Evolutionary conservation across 371 early-diverging fungal genomes (phyloP), one percentile per base, ranked within the genome.

Genomic region (Mucor mucedo): DNA sequence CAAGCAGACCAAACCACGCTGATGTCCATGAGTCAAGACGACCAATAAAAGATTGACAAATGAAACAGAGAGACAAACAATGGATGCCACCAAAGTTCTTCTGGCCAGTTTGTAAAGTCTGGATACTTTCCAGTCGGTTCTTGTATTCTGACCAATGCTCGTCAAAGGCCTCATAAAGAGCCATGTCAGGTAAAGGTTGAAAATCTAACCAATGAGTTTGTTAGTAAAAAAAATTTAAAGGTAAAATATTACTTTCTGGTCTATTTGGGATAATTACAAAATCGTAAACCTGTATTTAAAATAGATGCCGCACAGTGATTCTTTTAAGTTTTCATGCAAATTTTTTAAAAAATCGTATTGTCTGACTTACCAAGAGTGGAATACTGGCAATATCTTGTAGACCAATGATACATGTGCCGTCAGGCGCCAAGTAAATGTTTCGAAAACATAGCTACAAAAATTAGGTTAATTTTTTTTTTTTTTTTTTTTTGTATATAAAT

Each of bases 1-100:
- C 6, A 86, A 52, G 39, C 86, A 86, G 16, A 82, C 60, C 10
- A 84, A 32, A 2, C 84, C 86, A 30, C 86, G 71, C 52, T 84
- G 73, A 29, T 78, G 72, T 5, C 86, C 84, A n/a, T 73, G 60
- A 35, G 67, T 77, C 28, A 77, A 53, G 1, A 84, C 80, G 6
- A 86, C 67, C 11, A 71, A 63, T 5, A 81, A 38, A 1, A 82
- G 75, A 58, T 86, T 86, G 16, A 75, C 61, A 50, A 78, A 71
- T 10, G 81, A 80, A 27, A 84, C 70, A 0, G 80, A 10, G 6
- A 84, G 60, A 21, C 82, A 82, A 2, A 83, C 71, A 29, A 80
- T 28, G 7, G 84, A 82, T 1, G 84, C 84, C 4, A 82, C 70
- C 6, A 84, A 58, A 0, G 83, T 84, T 33, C 84, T 70, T n/a